phyloP scores from a whole-genome alignment of 1,139 yeast species.

The Geotrichum histeridarum region DNA sequence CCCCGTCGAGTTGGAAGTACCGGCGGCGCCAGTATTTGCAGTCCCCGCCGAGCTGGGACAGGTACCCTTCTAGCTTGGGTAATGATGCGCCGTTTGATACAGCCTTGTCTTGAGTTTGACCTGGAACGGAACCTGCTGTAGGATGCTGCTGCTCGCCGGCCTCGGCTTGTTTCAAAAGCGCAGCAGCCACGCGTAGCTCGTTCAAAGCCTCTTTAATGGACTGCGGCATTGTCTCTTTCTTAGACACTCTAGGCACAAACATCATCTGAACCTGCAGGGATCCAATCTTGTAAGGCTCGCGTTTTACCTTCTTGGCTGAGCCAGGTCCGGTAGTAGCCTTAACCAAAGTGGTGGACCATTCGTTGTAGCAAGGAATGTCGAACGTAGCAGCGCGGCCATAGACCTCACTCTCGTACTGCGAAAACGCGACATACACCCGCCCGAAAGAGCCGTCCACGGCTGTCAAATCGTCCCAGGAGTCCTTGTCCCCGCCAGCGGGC shows the following conservation, averaged over 20 bases:
- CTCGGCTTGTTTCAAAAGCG: background rate
- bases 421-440: constrained; percentile 61
- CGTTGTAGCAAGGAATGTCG: constrained; percentile 64
- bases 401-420: constrained; percentile 52
- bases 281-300: constrained; percentile 58
- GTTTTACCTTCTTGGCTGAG: constrained; percentile 37
- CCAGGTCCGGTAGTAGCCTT: constrained; percentile 55
- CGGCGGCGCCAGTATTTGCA: constrained; percentile 60
- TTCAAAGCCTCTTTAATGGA: constrained; percentile 46
- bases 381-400: constrained; percentile 51
- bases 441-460: constrained; percentile 91
- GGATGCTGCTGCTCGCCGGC: background rate
- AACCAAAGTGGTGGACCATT: constrained; percentile 55
- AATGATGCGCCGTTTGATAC: background rate
- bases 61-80: constrained; percentile 48
- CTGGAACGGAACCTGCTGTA: background rate
- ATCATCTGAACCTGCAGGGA: constrained; percentile 64
- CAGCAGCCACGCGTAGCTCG: constrained; percentile 5
- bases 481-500: background rate
- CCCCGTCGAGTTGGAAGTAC: constrained; percentile 55
- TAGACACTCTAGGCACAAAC: constrained; percentile 53
- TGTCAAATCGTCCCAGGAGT: constrained; percentile 13
- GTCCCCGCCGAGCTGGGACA: constrained; percentile 77
- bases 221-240: constrained; percentile 48
- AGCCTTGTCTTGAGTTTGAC: constrained; percentile 9